Percentiles rank a stretch among this genome's conserved stretches.
Evolutionary conservation across 176 grass and related monocot species (phyloP).

Genomic region (Secale cereale): DNA sequence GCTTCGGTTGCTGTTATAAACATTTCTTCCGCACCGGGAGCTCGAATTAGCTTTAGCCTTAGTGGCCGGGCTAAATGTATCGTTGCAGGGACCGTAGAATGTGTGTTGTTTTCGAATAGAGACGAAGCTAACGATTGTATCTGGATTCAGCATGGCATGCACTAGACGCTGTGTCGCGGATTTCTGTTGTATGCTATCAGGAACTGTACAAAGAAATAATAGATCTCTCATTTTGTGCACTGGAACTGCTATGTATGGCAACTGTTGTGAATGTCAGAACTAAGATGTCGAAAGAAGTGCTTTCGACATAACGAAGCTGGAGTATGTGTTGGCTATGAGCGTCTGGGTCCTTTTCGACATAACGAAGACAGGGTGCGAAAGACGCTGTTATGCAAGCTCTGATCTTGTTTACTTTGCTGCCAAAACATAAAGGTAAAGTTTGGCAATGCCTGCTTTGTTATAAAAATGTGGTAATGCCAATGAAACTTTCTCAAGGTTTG

Average conservation of each 20-base stretch:
- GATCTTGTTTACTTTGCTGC: not conserved
- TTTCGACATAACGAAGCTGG: too few relatives aligned
- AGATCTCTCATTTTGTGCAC: constrained; percentile 26
- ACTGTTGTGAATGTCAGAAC: not conserved
- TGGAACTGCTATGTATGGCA: not conserved
- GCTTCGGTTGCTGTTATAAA: constrained; percentile 11
- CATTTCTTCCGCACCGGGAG: not conserved
- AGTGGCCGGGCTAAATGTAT: not conserved
- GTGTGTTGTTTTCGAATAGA: constrained; percentile 19
- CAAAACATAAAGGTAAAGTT: not conserved
- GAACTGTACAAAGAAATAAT: constrained; percentile 43
- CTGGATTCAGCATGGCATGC: constrained; percentile 27
- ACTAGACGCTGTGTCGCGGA: not conserved
- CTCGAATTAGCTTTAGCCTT: constrained; percentile 16
- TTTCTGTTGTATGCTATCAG: constrained; percentile 20
- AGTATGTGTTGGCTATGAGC: not conserved
- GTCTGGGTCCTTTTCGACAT: too few relatives aligned
- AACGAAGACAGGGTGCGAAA: not conserved
- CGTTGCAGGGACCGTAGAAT: constrained; percentile 6
- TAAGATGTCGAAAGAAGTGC: not conserved
- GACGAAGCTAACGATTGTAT: constrained; percentile 30
- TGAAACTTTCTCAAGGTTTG: not conserved
- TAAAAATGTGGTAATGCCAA: not conserved
- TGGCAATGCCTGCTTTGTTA: not conserved
- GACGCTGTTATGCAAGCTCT: not conserved